Evolutionary conservation across 2,329 filamentous ascomycete species (phyloP), one percentile per base, ranked within the genome.

Genomic region (Arthrobotrys sphaeroides): DNA sequence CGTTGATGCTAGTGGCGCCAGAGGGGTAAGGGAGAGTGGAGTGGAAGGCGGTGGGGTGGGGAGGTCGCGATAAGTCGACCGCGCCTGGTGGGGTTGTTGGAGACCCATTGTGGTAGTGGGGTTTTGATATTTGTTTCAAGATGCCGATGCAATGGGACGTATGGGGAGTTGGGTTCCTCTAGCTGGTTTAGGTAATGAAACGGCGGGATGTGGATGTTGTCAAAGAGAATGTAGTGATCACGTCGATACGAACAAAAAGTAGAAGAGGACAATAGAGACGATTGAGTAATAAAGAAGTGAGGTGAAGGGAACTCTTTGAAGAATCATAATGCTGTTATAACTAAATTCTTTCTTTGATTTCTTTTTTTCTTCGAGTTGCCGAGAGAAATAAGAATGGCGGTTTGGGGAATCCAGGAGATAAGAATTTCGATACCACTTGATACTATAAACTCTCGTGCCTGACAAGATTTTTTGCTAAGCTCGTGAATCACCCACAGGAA

Each of bases 241-340:
- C n/a, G 28, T 31, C 43, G 62, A 74, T 18, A 74, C 55, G 64
- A 74, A 74, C 38, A 74, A 74, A 68, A 74, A 74, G 57, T 74
- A 74, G 55, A 74, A 74, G 31, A 74, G 18, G 26, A 59, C 57
- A 40, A 74, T 74, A 2, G 70, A 68, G 18, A 74, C 57, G 13
- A 74, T 55, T 13, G 62, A 74, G 49, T 74, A 74, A 26, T 74
- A 74, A 40, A 74, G 62, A 16, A 68, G 31, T 13, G 70, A 74
- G 28, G 62, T 62, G 22, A 74, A 67, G 2, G 70, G 70, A 22
- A 74, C 70, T 55, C 47, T 51, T 73, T 59, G 55, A 43, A 68
- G 62, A 53, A 62, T 64, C 70, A 74, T 74, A 24, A 24, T 64
- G 66, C 18, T 33, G 53, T 24, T 67, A 55, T 59, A 36, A 38